phyloP scores from a whole-genome alignment of 2,329 filamentous ascomycete species.

The Beauveria asiatica region DNA sequence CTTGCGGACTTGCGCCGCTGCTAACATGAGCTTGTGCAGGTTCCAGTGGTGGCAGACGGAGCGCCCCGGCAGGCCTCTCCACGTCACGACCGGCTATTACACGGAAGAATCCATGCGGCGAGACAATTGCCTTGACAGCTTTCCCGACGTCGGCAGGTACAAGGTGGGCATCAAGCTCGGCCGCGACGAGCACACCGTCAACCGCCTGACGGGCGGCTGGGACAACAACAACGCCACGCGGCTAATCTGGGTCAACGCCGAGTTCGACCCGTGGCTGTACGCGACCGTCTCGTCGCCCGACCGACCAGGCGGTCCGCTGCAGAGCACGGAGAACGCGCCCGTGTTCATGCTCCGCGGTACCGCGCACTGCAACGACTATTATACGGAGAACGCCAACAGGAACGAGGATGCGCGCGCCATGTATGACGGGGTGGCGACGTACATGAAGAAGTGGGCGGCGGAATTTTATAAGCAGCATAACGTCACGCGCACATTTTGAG shows the following conservation, averaged over 20 bases:
- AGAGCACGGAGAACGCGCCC: slow-evolving; percentile 38
- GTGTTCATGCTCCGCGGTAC: slow-evolving; percentile 28
- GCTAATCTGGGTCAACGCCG: slow-evolving; percentile 7
- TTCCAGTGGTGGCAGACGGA: neutral
- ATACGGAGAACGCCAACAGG: slow-evolving; percentile 53
- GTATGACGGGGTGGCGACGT: slow-evolving; percentile 45
- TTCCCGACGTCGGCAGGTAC: neutral
- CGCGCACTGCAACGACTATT: slow-evolving; percentile 53
- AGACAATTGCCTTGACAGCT: neutral
- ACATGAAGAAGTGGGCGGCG: slow-evolving; percentile 54
- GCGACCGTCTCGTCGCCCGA: slow-evolving; percentile 1
- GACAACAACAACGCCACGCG: slow-evolving; percentile 1
- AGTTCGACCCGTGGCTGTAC: slow-evolving; percentile 7
- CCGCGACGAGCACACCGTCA: slow-evolving; percentile 28
- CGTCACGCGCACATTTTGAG: neutral
- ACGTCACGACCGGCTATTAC: neutral
- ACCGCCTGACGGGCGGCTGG: slow-evolving; percentile 8
- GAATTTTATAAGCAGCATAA: slow-evolving; percentile 35
- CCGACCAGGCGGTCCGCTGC: slow-evolving; percentile 19
- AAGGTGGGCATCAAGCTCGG: slow-evolving; percentile 26
- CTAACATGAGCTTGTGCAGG: neutral
- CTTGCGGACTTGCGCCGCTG: too few relatives aligned
- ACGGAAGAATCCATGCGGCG: neutral
- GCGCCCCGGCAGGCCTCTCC: neutral
- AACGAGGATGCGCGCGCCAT: slow-evolving; percentile 48